A percentile compares a stretch with the other conserved stretches of the same genome.
phyloP scores from a whole-genome alignment of 176 grass and related monocot genomes.

The Oryza longistaminata region DNA sequence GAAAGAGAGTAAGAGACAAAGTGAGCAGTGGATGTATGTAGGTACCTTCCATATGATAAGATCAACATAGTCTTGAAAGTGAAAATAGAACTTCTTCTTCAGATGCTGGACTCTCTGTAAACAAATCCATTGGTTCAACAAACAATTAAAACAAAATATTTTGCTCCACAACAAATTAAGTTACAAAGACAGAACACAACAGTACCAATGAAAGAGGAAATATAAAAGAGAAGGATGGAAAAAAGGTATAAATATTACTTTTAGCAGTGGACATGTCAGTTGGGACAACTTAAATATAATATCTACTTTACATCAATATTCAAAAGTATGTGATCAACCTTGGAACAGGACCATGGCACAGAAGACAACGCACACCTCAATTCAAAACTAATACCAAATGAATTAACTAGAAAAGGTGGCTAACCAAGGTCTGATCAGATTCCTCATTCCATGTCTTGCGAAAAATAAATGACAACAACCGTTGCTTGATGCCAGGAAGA shows the following conservation, averaged over 20 bases:
- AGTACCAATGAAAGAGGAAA: background rate
- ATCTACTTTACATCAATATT: background rate
- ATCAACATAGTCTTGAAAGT: slow-evolving; percentile 96
- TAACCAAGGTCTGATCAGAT: slow-evolving; percentile 74
- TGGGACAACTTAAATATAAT: background rate
- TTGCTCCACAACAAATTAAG: slow-evolving; percentile 6
- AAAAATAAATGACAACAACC: slow-evolving; percentile 92
- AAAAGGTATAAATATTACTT: background rate
- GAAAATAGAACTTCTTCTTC: slow-evolving; percentile 98
- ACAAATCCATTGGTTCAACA: slow-evolving; percentile 39
- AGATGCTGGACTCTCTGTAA: slow-evolving; percentile 96
- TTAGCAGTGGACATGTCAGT: background rate
- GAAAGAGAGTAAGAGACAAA: slow-evolving; percentile 24
- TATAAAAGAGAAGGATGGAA: background rate
- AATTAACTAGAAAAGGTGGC: slow-evolving; percentile 33
- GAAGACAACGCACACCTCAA: background rate
- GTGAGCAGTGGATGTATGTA: background rate
- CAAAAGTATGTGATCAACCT: slow-evolving; percentile 1
- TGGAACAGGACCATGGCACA: background rate
- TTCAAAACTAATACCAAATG: slow-evolving; percentile 19
- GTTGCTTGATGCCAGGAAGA: slow-evolving; percentile 92
- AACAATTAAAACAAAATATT: background rate
- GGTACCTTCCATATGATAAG: slow-evolving; percentile 98
- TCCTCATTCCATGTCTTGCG: slow-evolving; percentile 83
- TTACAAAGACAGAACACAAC: background rate